Evolutionary conservation across 495 filamentous ascomycete genomes (phyloP), one percentile per base, ranked within the genome.

Genomic region (Penicillium dipodomyicola): DNA sequence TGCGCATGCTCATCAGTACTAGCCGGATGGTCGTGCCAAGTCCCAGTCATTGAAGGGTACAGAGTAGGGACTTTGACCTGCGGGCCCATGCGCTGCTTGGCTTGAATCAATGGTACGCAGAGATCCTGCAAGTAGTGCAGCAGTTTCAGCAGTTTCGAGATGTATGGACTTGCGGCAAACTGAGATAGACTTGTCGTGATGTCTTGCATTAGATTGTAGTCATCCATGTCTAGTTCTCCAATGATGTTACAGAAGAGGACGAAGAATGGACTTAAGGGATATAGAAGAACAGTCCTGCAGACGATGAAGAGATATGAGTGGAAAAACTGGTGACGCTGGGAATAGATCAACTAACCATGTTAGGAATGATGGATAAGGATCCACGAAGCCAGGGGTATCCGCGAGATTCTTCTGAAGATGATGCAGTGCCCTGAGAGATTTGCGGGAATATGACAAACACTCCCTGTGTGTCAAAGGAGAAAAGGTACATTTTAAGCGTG

Each of bases 211-310:
- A 72, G 59, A 33, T 52, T 46, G 46, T 69, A 69, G 55, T 71
- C 69, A 14, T 62, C 56, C 15, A 50, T 43, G 42, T 69, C 63
- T 10, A 66, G 10, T 20, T 65, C 63, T 5, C 59, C 59, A 46
- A 72, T 67, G 22, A 72, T 64, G 47, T 72, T 65, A 52, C 67
- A 72, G 49, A 72, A 67, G 8, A 69, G 47, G 15, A 72, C 69
- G 29, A 72, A 72, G 48, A 72, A 72, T 7, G 69, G 59, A 50
- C 59, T 67, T 7, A 67, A 47, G 1, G 69, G 69, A 42, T 72
- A 69, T 22, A 69, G 37, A 10, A 66, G 58, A 1, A 72, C 35
- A 23, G 69, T 69, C 67, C 67, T 69, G 17, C 4, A 5, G 2
- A 48, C 25, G 4, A 1, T 1, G 12, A 25, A 33, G 30, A 5